phyloP scores from a whole-genome alignment of 441 rosid genomes.

The Adansonia rubrostipa region DNA sequence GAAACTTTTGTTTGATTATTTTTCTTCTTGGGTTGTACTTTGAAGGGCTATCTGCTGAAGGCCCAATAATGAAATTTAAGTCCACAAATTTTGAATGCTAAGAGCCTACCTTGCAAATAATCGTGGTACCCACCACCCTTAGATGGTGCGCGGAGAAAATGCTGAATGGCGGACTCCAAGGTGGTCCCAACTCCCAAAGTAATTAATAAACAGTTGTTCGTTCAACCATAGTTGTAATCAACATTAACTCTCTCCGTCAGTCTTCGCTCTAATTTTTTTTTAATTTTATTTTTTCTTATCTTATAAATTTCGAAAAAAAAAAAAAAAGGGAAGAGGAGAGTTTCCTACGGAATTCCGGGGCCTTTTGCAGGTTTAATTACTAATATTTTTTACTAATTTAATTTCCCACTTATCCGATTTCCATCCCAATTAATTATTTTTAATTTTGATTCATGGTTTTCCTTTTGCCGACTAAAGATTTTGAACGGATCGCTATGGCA shows the following conservation, averaged over 20 bases:
- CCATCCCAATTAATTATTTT: neutral
- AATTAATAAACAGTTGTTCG: neutral
- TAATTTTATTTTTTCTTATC: neutral
- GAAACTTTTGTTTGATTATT: neutral
- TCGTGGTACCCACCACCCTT: neutral
- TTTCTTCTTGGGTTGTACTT: neutral
- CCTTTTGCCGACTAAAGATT: conserved; percentile 5
- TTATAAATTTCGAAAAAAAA: neutral
- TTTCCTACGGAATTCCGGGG: conserved; percentile 21
- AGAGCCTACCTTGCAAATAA: neutral
- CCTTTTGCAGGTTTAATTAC: conserved; percentile 14
- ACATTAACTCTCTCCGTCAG: neutral
- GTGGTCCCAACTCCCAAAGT: conserved; percentile 15
- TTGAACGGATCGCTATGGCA: conserved; percentile 54
- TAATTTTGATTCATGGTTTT: conserved; percentile 3
- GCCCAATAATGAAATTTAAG: conserved; percentile 4
- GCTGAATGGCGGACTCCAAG: neutral
- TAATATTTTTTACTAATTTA: conserved; percentile 10
- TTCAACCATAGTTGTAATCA: conserved; percentile 20
- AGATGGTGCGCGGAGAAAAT: neutral
- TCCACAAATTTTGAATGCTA: neutral
- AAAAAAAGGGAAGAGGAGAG: neutral
- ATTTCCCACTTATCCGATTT: neutral
- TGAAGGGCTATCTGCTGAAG: conserved; percentile 10
- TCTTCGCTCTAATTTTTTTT: neutral